Evolutionary conservation across 2,329 filamentous ascomycete species (phyloP).

Genomic region (Diaporthe caulivora): DNA sequence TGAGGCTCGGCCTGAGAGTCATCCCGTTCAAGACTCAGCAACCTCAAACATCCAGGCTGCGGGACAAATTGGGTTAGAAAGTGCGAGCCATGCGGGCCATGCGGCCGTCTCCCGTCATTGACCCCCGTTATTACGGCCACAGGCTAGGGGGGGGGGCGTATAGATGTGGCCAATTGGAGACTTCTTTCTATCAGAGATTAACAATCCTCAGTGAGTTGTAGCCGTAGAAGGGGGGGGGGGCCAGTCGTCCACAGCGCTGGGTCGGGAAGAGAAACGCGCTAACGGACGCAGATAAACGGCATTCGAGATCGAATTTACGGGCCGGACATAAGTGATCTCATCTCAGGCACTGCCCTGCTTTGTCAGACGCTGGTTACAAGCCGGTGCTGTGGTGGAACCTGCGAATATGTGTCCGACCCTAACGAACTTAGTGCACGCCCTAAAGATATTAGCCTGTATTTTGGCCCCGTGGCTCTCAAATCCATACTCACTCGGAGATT

Average conservation of each 20-base stretch:
- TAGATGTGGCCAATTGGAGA: conserved; percentile 9
- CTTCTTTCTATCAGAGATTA: not conserved
- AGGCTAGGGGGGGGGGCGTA: not conserved
- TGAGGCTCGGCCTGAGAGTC: conserved; percentile 32
- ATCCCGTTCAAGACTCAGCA: conserved; percentile 8
- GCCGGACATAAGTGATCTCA: conserved; percentile 20
- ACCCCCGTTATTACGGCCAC: not conserved
- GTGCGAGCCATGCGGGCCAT: not conserved
- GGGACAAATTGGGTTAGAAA: not conserved
- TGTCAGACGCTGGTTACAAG: conserved; percentile 6
- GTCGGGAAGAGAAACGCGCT: not conserved
- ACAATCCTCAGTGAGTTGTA: conserved; percentile 5
- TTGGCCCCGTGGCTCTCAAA: conserved; percentile 25
- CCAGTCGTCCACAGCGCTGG: conserved; percentile 1
- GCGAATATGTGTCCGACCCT: not conserved
- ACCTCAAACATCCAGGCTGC: not conserved
- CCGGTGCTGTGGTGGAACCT: not conserved
- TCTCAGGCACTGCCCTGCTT: not conserved
- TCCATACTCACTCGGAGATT: not conserved
- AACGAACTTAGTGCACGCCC: not conserved
- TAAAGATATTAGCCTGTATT: not conserved
- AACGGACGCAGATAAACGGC: not conserved
- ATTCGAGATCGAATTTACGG: conserved; percentile 19
- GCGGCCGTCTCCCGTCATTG: not conserved
- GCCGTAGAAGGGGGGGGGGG: conserved; percentile 18